These are phyloP conservation scores for Fusarium equiseti DNA, from an alignment of 2,329 filamentous ascomycete species.

Conservation along the genomic window DNA sequence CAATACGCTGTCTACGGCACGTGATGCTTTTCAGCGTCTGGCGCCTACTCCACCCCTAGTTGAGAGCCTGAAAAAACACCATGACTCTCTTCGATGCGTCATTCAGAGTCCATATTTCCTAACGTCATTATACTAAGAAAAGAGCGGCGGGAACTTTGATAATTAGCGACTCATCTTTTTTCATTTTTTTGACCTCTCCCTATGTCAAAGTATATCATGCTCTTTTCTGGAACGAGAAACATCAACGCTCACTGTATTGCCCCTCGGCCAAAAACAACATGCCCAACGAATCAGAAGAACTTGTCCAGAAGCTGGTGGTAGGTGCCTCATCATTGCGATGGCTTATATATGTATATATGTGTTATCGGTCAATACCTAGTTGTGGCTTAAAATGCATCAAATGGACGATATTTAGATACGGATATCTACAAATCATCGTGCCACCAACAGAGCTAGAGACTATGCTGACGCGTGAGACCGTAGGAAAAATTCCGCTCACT, in stretches of 20 bases:
- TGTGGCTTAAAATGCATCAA: slow-evolving; percentile 12
- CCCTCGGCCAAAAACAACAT: slow-evolving; percentile 36
- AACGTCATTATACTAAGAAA: slow-evolving; percentile 15
- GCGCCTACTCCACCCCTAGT: slow-evolving; percentile 26
- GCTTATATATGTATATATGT: neutral
- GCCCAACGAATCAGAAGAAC: slow-evolving; percentile 42
- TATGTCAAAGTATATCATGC: slow-evolving; percentile 37
- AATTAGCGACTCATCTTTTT: neutral
- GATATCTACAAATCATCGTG: neutral
- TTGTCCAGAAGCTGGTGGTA: slow-evolving; percentile 50
- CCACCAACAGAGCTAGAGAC: neutral
- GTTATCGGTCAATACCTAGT: neutral
- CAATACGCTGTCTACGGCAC: slow-evolving; percentile 12
- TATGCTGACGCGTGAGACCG: slow-evolving; percentile 19
- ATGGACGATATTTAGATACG: slow-evolving; percentile 7
- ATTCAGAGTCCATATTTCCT: slow-evolving; percentile 21
- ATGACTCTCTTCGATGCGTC: slow-evolving; percentile 36
- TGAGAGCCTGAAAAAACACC: slow-evolving; percentile 30
- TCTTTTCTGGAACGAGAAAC: slow-evolving; percentile 30
- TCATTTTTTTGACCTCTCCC: neutral
- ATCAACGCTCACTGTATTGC: slow-evolving; percentile 23
- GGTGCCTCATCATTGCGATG: slow-evolving; percentile 17
- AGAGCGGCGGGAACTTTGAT: neutral
- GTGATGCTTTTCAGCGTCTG: slow-evolving; percentile 28
- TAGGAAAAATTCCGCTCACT: slow-evolving; percentile 79